Percentiles rank a stretch among this genome's conserved stretches.
phyloP scores from a whole-genome alignment of 805 yeast genomes.

The Lachancea thermotolerans region DNA sequence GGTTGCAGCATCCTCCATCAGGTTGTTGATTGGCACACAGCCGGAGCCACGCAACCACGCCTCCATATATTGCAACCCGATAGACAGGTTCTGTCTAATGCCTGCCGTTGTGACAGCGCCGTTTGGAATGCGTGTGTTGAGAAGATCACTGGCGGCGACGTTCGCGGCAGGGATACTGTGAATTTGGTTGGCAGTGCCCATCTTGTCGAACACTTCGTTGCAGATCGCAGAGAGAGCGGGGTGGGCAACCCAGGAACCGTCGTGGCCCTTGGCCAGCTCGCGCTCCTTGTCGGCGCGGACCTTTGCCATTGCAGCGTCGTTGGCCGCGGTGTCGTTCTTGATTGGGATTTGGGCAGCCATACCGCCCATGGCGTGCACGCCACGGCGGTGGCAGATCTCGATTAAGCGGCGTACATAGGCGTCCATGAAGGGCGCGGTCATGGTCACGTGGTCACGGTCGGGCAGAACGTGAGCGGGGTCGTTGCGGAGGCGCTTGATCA shows the following conservation, averaged over 20 bases:
- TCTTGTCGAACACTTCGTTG: conserved; percentile 62
- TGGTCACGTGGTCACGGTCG: conserved; percentile 72
- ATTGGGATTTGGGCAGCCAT: conserved; percentile 87
- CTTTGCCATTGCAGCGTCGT: conserved; percentile 61
- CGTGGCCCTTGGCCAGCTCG: conserved; percentile 74
- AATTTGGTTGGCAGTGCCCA: conserved; percentile 81
- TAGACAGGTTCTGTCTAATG: conserved; percentile 62
- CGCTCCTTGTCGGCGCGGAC: conserved; percentile 70
- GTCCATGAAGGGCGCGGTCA: conserved; percentile 77
- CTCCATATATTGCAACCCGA: conserved; percentile 76
- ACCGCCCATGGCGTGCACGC: conserved; percentile 85
- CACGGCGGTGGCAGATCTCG: conserved; percentile 67
- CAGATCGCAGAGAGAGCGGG: conserved; percentile 76
- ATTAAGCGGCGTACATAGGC: conserved; percentile 69
- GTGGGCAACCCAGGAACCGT: conserved; percentile 87
- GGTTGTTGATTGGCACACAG: conserved; percentile 76
- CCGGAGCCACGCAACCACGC: conserved; percentile 82
- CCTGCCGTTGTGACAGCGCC: conserved; percentile 65
- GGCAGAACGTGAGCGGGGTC: conserved; percentile 62
- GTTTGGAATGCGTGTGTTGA: conserved; percentile 55
- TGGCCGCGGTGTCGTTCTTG: conserved; percentile 58
- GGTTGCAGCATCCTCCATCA: conserved; percentile 89
- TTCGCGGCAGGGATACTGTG: conserved; percentile 39
- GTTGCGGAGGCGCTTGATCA: conserved; percentile 69
- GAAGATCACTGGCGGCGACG: conserved; percentile 50